A percentile compares a stretch with the other conserved stretches of the same genome.
Evolutionary conservation across 257 asterid genomes (phyloP).

Genomic region (Penstemon davidsonii): DNA sequence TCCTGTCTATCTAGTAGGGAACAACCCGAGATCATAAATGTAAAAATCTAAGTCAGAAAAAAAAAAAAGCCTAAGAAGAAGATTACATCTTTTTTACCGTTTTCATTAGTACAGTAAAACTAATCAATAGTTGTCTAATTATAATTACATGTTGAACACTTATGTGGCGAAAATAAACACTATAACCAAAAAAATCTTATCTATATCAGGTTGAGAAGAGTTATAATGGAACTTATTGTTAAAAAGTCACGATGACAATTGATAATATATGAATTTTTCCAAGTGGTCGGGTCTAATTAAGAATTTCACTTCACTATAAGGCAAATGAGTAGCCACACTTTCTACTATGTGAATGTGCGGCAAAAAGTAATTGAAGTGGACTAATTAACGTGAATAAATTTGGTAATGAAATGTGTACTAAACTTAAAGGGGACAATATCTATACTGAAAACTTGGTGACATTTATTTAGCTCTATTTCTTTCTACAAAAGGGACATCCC

Average conservation of each 20-base stretch:
- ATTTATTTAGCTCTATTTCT: slow-evolving; percentile 19
- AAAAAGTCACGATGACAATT: too few relatives aligned
- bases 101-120: too few relatives aligned
- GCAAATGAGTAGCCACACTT: slow-evolving; percentile 30
- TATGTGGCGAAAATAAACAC: too few relatives aligned
- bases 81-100: too few relatives aligned
- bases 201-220: too few relatives aligned
- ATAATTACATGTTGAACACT: too few relatives aligned
- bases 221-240: too few relatives aligned
- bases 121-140: too few relatives aligned
- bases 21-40: slow-evolving; percentile 62
- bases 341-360: slow-evolving; percentile 45
- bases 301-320: background rate
- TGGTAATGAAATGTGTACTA: slow-evolving; percentile 36
- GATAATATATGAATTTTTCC: too few relatives aligned
- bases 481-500: slow-evolving; percentile 50
- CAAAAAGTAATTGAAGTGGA: slow-evolving; percentile 37
- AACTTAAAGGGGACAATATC: slow-evolving; percentile 44
- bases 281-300: too few relatives aligned
- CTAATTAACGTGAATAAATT: slow-evolving; percentile 33
- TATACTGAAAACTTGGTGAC: slow-evolving; percentile 35
- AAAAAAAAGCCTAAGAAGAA: background rate
- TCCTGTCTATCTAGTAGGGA: slow-evolving; percentile 69
- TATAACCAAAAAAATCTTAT: too few relatives aligned
- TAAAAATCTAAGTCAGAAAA: slow-evolving; percentile 30